Evolutionary conservation across 257 asterid species (phyloP), one percentile per base, ranked within the genome.

Genomic region (Cruciata laevipes): DNA sequence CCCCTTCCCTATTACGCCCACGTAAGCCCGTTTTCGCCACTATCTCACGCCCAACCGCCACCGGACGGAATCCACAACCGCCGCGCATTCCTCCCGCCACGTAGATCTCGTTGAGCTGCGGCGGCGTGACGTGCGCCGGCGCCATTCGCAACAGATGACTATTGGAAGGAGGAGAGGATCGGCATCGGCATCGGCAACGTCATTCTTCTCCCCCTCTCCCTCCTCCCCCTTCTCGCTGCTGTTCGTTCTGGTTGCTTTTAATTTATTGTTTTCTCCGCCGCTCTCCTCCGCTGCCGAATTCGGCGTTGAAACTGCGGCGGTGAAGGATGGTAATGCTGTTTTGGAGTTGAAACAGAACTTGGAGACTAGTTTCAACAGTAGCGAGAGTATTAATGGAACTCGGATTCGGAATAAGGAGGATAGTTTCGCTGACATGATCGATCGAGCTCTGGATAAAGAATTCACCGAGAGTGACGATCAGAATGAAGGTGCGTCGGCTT

Each of bases 371-470:
- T 79, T 67, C 18, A 91, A 86, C 35, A 83, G 23, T 12, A 51
- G 72, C 38, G 89, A 75, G 31, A 72, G 74, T 56, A 63, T 25
- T 63, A 76, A 72, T 70, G 86, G 83, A 71, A 84, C 88, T 32
- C 67, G 23, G 68, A 73, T 76, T 42, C 51, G 51, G 18, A 42
- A 42, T 32, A 88, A 84, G 78, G 96, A 88, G 80, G 90, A 86
- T 24, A 94, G 95, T 12, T 87, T 94, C 47, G 97, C 99, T 60
- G 97, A 87, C 72, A 90, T 94, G 88, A 88, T 90, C 69, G 97
- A 88, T 87, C 96, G 93, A 49, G 99, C 99, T 30, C 85, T 94
- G 23, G 91, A 87, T 78, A 90, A 90, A 79, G 99, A 94, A 80
- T 94, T 94, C 75, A 78, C 88, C 42, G 99, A 94, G 83, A 90